Percentiles rank a stretch among this genome's conserved stretches.
Evolutionary conservation across 129 eudicot species (phyloP).

Genomic region (Solidago caesia): DNA sequence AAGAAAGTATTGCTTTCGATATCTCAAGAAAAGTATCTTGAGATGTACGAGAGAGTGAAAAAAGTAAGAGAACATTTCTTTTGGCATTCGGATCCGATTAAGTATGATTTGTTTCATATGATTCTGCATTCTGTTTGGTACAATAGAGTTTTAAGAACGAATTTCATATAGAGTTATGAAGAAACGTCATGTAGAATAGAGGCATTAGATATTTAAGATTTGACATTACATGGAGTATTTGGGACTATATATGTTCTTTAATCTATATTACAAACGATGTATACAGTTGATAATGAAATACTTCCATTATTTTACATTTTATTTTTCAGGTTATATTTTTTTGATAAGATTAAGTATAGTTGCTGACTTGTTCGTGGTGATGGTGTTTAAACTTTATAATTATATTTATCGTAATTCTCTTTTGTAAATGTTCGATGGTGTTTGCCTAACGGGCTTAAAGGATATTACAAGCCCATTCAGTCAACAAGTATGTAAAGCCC

Average conservation of each 20-base stretch:
- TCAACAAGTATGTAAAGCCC: background rate
- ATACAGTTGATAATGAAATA: too few species aligned
- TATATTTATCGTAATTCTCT: background rate
- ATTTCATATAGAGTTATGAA: background rate
- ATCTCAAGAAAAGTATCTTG: constrained; percentile 49
- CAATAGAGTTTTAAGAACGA: constrained; percentile 46
- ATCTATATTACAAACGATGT: too few species aligned
- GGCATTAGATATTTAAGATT: too few species aligned
- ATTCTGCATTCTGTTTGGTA: constrained; percentile 72
- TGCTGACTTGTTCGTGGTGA: too few species aligned
- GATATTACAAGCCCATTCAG: background rate
- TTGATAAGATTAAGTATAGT: too few species aligned
- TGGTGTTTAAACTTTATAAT: too few species aligned
- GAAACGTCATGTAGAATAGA: too few species aligned
- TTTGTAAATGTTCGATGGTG: background rate
- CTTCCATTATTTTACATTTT: too few species aligned
- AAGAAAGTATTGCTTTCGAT: constrained; percentile 54
- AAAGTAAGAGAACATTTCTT: constrained; percentile 57
- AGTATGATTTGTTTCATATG: constrained; percentile 79
- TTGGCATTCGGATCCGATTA: constrained; percentile 63
- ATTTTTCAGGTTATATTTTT: too few species aligned
- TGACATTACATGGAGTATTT: too few species aligned
- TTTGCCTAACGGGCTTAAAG: background rate
- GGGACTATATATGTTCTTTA: background rate
- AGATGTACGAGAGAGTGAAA: constrained; percentile 62